Evolutionary conservation across 1,139 yeast genomes (phyloP), one percentile per base, ranked within the genome.

Genomic region (Kazachstania sp.): DNA sequence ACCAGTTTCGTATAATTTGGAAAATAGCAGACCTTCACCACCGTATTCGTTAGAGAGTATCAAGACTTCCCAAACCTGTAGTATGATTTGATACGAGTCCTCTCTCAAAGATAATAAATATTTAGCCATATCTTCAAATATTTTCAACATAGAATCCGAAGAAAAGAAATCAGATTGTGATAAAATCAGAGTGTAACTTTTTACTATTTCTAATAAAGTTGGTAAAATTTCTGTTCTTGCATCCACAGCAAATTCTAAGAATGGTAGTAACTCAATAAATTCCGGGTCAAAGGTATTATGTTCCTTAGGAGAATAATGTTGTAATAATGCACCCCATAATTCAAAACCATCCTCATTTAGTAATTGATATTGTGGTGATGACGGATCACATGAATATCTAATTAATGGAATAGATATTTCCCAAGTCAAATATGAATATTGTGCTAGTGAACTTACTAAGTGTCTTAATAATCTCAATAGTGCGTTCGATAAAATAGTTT

Each of bases 291-390:
- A 49, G 1, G 50, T 42, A 15, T 55, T 44, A 15, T 56, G 54
- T 35, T 59, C 57, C 2, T 52, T 48, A 5, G 63, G 54, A 12
- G 66, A 61, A 47, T 58, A 66, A 40, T 82, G 81, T 51, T 81
- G 85, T 45, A 90, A 65, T 3, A 87, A 61, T 0, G 83, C 74
- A 37, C 77, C 70, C 97, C 97, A 90, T 45, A 92, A 69, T 45
- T 86, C 95, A 58, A 79, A 79, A 0, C 95, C 97, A 65, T 92
- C 98, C 59, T 92, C 97, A 29, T 84, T 73, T 11, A 92, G 65
- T 45, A 86, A 71, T 2, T 81, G 71, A 54, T 81, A 81, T 47
- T 73, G 71, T 32, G 79, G 80, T 1, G 88, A 77, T 4, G 68
- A 58, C 8, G 81, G 81, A 53, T 87, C 81, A 54, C 95, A 82